Evolutionary conservation across 352 stramenopile species (phyloP).

Genomic region (Pythium rishiriense): DNA sequence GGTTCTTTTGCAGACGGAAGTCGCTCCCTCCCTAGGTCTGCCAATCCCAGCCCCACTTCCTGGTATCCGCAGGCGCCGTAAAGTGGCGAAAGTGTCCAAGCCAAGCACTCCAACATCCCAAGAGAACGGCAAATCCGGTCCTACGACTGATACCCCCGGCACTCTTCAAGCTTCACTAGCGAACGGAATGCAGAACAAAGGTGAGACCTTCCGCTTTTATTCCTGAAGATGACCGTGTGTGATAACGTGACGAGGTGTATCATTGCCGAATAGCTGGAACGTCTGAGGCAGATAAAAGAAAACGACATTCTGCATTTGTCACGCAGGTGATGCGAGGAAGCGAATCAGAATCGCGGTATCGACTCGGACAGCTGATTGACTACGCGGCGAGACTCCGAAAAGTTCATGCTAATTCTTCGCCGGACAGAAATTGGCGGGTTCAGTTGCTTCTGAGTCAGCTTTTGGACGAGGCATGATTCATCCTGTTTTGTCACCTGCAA

Average conservation of each 20-base stretch:
- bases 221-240: no score
- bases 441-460: constrained; percentile 12
- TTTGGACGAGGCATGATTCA: constrained; percentile 10
- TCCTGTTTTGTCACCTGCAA: neutral
- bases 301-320: neutral
- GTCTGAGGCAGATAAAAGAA: neutral
- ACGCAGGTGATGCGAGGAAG: neutral
- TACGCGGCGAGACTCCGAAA: constrained; percentile 5
- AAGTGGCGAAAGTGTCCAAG: neutral
- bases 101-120: neutral
- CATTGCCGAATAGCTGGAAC: no score
- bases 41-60: constrained; percentile 2
- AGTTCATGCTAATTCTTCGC: neutral
- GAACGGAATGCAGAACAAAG: neutral
- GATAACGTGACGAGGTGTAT: no score
- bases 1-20: constrained; percentile 6
- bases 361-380: neutral
- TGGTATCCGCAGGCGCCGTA: constrained; percentile 8
- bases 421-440: constrained; percentile 11
- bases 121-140: neutral
- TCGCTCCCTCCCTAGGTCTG: constrained; percentile 15
- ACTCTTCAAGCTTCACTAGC: neutral
- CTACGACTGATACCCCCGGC: neutral
- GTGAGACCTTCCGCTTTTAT: neutral
- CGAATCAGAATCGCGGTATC: constrained; percentile 7